Base-by-base conservation (phyloP, 257 asterid genomes). In the Fraxinus pennsylvanica region DNA sequence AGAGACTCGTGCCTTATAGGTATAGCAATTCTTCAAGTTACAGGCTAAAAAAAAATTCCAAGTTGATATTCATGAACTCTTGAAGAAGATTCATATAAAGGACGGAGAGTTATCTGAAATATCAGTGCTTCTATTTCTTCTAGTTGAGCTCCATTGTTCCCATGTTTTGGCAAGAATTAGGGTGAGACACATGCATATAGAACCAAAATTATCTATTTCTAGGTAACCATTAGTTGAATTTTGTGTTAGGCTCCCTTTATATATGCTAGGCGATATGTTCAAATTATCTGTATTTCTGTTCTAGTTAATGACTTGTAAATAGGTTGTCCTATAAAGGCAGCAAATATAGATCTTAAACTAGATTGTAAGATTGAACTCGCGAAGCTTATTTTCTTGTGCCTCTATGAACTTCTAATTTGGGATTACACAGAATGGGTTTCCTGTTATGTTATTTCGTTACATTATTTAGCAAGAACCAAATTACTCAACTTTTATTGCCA, bases 1-100 rank as follows among this genome's bases (percentile, higher is more conserved):
- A 95, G 90, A 89, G 96, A 83, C 96, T 95, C 87, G 97, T 90
- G 63, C 92, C 96, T 81, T 96, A 95, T 76, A 90, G 96, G 99
- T 94, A 88, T 25, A 25, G 72, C 33, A 1, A 50, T 67, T 59
- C 74, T 74, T 74, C 75, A 47, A 43, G 5, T 33, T 54, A 61
- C 67, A 33, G 67, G 66, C 74, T n/a, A 43, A 52, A 43, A 43
- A 36, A 36, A 66, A 33, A 38, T 39, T 50, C 73, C 43, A n/a
- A 52, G 43, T 59, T 15, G 39, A 29, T 67, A 47, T 72, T 68
- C 61, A 52, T 65, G 57, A 36, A 74, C 72, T 47, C 67, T 35
- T 45, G 69, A 22, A 68, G 38, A 68, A 66, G 30, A 30, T 65
- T 73, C 54, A 41, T 47, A 25, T 66, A 73, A 22, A 73, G 65